A percentile compares a stretch with the other conserved stretches of the same genome.
Evolutionary conservation across 768 basidiomycete species (phyloP).

Genomic region (Cystobasidiopsis lactophilus): DNA sequence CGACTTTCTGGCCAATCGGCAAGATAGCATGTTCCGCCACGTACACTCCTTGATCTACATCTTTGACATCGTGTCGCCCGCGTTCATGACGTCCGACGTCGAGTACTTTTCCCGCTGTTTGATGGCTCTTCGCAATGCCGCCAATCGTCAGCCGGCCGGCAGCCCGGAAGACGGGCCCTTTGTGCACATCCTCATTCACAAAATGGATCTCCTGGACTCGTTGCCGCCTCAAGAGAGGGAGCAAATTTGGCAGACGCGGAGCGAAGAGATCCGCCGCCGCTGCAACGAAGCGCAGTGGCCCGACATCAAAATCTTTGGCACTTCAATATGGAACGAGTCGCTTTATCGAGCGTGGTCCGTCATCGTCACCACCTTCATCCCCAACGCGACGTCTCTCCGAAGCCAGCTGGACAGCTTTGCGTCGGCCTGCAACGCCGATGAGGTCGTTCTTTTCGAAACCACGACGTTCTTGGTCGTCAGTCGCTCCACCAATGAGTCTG

Average conservation of each 20-base stretch:
- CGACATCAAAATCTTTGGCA: conserved; percentile 37
- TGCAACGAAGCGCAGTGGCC: conserved; percentile 24
- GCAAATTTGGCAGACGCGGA: conserved; percentile 45
- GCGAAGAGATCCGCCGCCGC: conserved; percentile 45
- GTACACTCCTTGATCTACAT: conserved; percentile 97
- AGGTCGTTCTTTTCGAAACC: conserved; percentile 87
- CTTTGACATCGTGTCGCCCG: conserved; percentile 76
- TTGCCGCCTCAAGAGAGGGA: conserved; percentile 36
- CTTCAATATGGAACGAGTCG: conserved; percentile 92
- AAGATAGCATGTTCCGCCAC: conserved; percentile 84
- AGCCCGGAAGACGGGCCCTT: conserved; percentile 3
- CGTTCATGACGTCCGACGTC: conserved; percentile 55
- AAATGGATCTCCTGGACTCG: conserved; percentile 67
- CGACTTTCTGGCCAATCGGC: conserved; percentile 74
- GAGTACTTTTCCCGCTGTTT: conserved; percentile 84
- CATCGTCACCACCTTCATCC: conserved; percentile 88
- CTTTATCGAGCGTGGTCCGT: conserved; percentile 85
- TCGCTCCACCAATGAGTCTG: conserved; percentile 10
- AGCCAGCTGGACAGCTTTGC: conserved; percentile 72
- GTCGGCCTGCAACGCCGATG: conserved; percentile 64
- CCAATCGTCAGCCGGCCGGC: not conserved
- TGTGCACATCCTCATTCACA: conserved; percentile 40
- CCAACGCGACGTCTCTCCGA: conserved; percentile 72
- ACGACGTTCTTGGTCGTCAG: conserved; percentile 93
- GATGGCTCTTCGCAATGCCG: conserved; percentile 37